Evolutionary conservation across 257 asterid genomes (phyloP), one percentile per base, ranked within the genome.

Genomic region (Fraxinus quadrangulata): DNA sequence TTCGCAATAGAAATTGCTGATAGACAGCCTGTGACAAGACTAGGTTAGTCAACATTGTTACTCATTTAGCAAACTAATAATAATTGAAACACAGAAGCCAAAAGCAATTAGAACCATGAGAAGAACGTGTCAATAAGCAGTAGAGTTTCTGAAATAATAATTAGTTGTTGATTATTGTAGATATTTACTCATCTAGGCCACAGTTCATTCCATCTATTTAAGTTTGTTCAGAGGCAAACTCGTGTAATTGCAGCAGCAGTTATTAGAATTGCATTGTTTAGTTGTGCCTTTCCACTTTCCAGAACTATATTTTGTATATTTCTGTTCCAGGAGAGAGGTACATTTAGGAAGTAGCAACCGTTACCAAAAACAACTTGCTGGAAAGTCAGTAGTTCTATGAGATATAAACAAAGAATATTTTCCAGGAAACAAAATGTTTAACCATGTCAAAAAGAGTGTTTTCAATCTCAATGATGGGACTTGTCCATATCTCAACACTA

Each of bases 21-120:
- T 70, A 94, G 81, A 77, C 94, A 80, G 11, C 97, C 98, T 94
- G 93, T 78, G 45, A 54, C 11, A 67, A 73, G 9, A 28, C 12
- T 67, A 74, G 47, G 17, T 26, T 66, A 73, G 68, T 63, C 23
- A 23, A 37, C 30, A 63, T 28, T 19, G 16, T 63, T 39, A 45
- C 30, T 61, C 31, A 24, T 61, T 61, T 21, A 24, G 68, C 68
- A 6, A 21, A 0, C 3, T 10, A 61, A 7, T 11, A n/a, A 61
- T 13, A 61, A 21, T 9, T 61, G 2, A 23, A 61, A 21, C 5
- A 61, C 68, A 24, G 33, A 24, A 23, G 31, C 33, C 33, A 24
- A 61, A 23, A n/a, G 16, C 33, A 21, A 24, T 23, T 21, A 56
- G 12, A 12, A 23, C 33, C 17, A 23, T 61, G 17, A 24, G 68